A percentile compares a stretch with the other conserved stretches of the same genome.
phyloP scores from a whole-genome alignment of 2,329 filamentous ascomycete genomes.

The Cadophora sp. region DNA sequence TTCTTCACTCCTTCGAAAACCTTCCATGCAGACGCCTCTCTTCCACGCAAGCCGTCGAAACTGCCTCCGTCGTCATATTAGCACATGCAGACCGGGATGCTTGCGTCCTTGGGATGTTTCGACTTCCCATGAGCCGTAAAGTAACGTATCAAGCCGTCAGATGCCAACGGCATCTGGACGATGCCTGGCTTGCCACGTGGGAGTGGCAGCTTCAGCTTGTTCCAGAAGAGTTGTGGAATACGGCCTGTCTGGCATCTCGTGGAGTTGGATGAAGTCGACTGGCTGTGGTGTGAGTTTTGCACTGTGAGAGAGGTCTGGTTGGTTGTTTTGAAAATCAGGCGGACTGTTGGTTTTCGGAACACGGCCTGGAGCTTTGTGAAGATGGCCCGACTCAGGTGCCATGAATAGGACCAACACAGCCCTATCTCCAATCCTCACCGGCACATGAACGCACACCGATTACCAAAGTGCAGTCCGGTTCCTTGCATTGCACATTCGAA shows the following conservation, averaged over 20 bases:
- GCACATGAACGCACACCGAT: constrained; percentile 3
- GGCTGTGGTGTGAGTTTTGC: not conserved
- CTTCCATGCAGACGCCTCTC: constrained; percentile 1
- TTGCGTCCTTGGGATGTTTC: not conserved
- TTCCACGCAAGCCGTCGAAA: not conserved
- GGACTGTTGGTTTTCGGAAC: not conserved
- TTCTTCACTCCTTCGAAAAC: not conserved
- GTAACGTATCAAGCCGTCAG: constrained; percentile 1
- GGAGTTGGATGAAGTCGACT: not conserved
- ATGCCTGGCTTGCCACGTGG: not conserved
- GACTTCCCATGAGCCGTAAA: not conserved
- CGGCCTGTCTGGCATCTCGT: not conserved
- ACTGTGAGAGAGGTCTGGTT: not conserved
- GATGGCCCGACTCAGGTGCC: not conserved
- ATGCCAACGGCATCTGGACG: not conserved
- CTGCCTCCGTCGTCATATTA: constrained; percentile 11
- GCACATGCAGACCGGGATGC: not conserved
- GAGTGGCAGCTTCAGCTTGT: not conserved
- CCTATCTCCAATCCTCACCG: not conserved
- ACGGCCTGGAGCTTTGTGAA: not conserved
- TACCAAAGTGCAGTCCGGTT: constrained; percentile 5
- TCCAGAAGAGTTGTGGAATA: not conserved
- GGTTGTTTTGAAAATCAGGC: not conserved
- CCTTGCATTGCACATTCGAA: not conserved
- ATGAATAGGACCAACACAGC: constrained; percentile 7